Base-by-base conservation (phyloP, 352 stramenopile genomes). In the Pythium myriotylum region DNA sequence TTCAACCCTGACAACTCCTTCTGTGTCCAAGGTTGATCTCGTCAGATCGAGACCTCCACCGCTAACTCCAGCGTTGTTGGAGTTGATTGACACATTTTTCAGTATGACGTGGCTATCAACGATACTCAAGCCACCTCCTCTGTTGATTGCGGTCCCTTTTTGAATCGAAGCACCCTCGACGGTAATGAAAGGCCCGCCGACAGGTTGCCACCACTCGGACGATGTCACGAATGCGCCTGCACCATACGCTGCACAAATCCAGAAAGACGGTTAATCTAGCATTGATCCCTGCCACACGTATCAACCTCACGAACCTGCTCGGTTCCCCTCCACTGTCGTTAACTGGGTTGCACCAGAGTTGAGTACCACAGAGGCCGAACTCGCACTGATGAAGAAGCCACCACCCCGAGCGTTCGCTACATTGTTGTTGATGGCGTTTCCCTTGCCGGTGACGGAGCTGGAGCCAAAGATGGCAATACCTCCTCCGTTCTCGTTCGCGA, bases 301-400 rank as follows among this genome's bases (percentile, higher is more conserved):
- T 5, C 14, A 26, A 45, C 32, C 13, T 20, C 22, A 39, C 62
- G n/a, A 56, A 70, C 62, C 55, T 22, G 62, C 62, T 37, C 23
- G 42, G 43, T 65, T 70, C 29, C 24, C 19, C 5, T 35, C 29
- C 4, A 55, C 2, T 13, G 43, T 17, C 5, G 19, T 26, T 8
- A 49, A 35, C 0, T 19, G 16, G 2, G 8, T 23, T 13, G 13
- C 13, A 0, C 8, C 16, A 1, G 13, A 19, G 7, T 51, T 17
- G 13, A 62, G 60, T 4, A 22, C 42, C 7, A 56, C 23, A 37
- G 32, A 72, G 14, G 75, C 24, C 22, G 58, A 45, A 22, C 42
- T 49, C n/a, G 59, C 52, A 16, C 48, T 23, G 12, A 70, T n/a
- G 51, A 59, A 72, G 1, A 84, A 48, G 1, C 69, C 74, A 41